Percentiles rank a stretch among this genome's conserved stretches.
phyloP scores from a whole-genome alignment of 306 rosid species.

The Vicia faba region DNA sequence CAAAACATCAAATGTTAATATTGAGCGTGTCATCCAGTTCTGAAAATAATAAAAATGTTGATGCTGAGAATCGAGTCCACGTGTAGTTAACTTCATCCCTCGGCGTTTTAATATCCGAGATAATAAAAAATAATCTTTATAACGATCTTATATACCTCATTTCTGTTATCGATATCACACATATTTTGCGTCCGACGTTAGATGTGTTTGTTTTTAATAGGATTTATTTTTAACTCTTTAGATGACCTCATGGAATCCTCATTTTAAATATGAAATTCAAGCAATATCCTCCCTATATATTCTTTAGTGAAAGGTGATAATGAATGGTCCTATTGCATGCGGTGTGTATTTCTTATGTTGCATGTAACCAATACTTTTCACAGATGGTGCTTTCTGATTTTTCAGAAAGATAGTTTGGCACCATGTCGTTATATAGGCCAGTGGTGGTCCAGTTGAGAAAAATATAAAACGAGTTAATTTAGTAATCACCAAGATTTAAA shows the following conservation, averaged over 20 bases:
- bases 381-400: not conserved
- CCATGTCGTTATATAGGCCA: not conserved
- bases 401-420: not conserved
- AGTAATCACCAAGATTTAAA: conserved; percentile 27
- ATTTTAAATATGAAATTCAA: not conserved
- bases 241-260: not conserved
- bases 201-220: too few relatives aligned
- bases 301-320: not conserved
- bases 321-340: not conserved
- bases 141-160: too few relatives aligned
- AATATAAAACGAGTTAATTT: conserved; percentile 10
- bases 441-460: conserved; percentile 43
- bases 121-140: too few relatives aligned
- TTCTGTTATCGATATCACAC: too few relatives aligned
- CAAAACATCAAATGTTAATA: too few relatives aligned
- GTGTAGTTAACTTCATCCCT: too few relatives aligned
- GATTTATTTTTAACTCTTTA: not conserved
- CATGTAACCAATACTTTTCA: conserved; percentile 2
- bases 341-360: too few relatives aligned
- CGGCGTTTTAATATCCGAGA: too few relatives aligned
- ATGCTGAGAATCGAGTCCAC: too few relatives aligned
- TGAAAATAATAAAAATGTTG: too few relatives aligned
- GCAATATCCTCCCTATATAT: not conserved
- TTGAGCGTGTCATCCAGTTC: too few relatives aligned
- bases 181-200: too few relatives aligned